phyloP scores from a whole-genome alignment of 2,329 filamentous ascomycete genomes.

The Aspergillus nomiae region DNA sequence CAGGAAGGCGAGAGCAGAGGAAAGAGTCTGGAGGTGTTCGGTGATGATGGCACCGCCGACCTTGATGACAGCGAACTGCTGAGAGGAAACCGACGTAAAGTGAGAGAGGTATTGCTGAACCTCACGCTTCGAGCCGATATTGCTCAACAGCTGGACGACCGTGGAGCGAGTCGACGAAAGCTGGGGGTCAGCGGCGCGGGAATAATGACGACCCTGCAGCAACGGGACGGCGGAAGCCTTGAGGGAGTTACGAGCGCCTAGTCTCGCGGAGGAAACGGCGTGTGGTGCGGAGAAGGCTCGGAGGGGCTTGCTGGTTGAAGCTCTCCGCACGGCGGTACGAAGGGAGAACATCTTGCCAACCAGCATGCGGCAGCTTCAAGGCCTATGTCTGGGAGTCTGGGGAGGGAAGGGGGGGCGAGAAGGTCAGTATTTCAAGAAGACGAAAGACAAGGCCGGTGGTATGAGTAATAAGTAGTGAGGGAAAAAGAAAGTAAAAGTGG shows the following conservation, averaged over 20 bases:
- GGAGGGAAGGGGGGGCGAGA: conserved; percentile 9
- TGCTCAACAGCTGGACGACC: conserved; percentile 87
- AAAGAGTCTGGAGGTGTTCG: conserved; percentile 89
- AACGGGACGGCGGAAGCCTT: conserved; percentile 29
- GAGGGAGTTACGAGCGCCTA: conserved; percentile 27
- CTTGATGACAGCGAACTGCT: conserved; percentile 98
- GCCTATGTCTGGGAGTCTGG: conserved; percentile 21
- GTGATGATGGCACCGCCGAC: conserved; percentile 95
- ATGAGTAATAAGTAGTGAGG: conserved; percentile 14
- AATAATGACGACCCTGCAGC: conserved; percentile 45
- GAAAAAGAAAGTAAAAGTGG: conserved; percentile 26
- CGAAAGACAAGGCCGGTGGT: conserved; percentile 5
- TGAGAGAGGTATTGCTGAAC: conserved; percentile 97
- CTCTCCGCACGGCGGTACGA: conserved; percentile 49
- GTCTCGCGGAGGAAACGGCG: conserved; percentile 33
- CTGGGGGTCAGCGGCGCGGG: conserved; percentile 51
- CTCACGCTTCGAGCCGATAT: conserved; percentile 93
- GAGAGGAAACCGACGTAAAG: conserved; percentile 93
- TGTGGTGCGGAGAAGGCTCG: conserved; percentile 43
- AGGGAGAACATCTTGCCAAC: conserved; percentile 46
- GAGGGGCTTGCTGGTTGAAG: conserved; percentile 42
- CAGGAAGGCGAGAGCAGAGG: conserved; percentile 83
- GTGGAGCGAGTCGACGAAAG: conserved; percentile 70
- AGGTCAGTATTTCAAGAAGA: conserved; percentile 6
- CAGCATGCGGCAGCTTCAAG: conserved; percentile 44